Conservation (phyloP, 2,329 filamentous ascomycete species). For the Xylaria hypoxylon region DNA sequence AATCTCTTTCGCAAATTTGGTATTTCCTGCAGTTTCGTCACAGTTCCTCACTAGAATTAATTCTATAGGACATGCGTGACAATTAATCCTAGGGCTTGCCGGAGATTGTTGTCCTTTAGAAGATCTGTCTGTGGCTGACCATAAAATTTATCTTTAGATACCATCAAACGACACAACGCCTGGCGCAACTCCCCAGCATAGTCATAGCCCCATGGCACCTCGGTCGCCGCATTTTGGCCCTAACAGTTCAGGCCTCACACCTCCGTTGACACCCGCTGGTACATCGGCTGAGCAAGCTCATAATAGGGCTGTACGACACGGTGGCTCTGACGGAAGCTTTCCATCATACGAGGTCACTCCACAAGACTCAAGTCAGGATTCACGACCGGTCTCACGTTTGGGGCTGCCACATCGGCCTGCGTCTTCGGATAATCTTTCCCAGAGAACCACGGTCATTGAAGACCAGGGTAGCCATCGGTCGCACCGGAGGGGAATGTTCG, state of each 20-base stretch:
- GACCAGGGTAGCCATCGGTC: slow-evolving; percentile 48
- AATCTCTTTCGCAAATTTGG: background rate
- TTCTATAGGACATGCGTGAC: background rate
- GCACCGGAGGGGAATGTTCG: slow-evolving; percentile 68
- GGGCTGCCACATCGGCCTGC: slow-evolving; percentile 57
- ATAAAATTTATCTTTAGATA: slow-evolving; percentile 57
- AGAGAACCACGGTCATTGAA: slow-evolving; percentile 56
- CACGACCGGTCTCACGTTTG: slow-evolving; percentile 56
- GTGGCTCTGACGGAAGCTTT: slow-evolving; percentile 45
- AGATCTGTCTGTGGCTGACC: slow-evolving; percentile 37
- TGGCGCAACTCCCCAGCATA: slow-evolving; percentile 71
- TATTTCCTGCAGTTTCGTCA: slow-evolving; percentile 2
- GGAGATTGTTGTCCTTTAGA: background rate
- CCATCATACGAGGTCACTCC: slow-evolving; percentile 70
- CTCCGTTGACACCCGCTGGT: slow-evolving; percentile 87
- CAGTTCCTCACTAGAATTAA: background rate
- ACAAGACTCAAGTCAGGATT: slow-evolving; percentile 72
- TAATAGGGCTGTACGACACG: slow-evolving; percentile 38
- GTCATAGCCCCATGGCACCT: slow-evolving; percentile 72
- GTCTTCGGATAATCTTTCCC: slow-evolving; percentile 58
- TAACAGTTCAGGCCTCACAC: slow-evolving; percentile 77
- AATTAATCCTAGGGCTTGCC: slow-evolving; percentile 1
- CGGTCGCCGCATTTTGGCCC: slow-evolving; percentile 77
- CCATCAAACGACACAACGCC: slow-evolving; percentile 71
- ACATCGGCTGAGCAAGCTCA: slow-evolving; percentile 62